Evolutionary conservation across 768 basidiomycete species (phyloP), one percentile per base, ranked within the genome.

Genomic region (Candolleomyces aberdarensis): DNA sequence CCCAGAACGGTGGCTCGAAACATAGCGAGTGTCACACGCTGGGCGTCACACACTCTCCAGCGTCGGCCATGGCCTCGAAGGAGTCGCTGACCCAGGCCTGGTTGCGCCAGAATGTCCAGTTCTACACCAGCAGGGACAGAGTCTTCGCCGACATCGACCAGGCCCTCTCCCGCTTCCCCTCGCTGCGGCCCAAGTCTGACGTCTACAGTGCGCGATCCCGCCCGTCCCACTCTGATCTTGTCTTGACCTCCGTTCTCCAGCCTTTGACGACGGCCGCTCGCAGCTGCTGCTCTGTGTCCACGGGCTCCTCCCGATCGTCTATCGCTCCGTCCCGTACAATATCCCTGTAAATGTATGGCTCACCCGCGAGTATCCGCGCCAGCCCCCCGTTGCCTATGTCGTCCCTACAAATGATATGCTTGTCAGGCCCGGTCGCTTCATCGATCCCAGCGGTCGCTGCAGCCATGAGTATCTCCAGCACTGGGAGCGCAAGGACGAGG

Each of bases 281-380:
- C 94, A 96, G 69, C 81, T 98, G 17, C 83, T 99, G 29, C 86
- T 98, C 59, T 94, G 93, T 64, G 67, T 96, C 3, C 92, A 97
- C 69, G 97, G 97, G 10, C 84, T 98, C 5, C 79, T 99, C 0
- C 95, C 94, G 4, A 97, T 99, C 66, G 74, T 83, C 0, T 96
- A 86, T 76, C 83, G 89, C 53, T 75, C 79, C 1, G 76, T 85
- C 0, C 80, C 88, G 1, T 99, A 99, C 80, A 94, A 99, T 73
- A 98, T 98, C 67, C 97, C 97, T 3, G 74, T 99, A 66, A 86
- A 91, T 13, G 66, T 96, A 62, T 98, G 96, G 95, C 66, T 98
- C 46, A 82, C 94, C 3, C 81, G 82, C 56, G 91, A 92, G 46
- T 98, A 94, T 69, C 96, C 96, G 3, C 79, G 82, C 47, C 78